Percentiles rank a stretch among this genome's conserved stretches.
These are phyloP conservation scores for Diphasiastrum complanatum DNA, from an alignment of 83 land plant genomes.

Conservation along the genomic window DNA sequence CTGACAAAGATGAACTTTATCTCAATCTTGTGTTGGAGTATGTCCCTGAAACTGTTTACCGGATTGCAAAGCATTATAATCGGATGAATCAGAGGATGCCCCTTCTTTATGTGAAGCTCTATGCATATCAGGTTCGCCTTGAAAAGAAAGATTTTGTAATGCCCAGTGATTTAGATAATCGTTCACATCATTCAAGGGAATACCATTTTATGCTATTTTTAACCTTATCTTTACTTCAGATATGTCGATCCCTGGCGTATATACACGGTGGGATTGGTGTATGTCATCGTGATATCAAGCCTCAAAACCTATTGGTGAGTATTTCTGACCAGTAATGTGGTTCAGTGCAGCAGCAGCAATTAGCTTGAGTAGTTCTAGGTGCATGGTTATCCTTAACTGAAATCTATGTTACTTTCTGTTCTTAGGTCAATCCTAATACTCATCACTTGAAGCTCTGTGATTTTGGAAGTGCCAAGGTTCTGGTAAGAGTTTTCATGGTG, in stretches of 20 bases:
- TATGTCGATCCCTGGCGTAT: constrained; percentile 58
- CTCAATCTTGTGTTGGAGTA: constrained; percentile 7
- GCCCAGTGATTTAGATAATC: neutral
- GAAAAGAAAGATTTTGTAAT: neutral
- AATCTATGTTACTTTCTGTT: neutral
- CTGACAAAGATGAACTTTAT: constrained; percentile 36
- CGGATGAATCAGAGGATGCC: constrained; percentile 27
- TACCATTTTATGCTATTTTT: neutral
- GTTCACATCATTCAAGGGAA: too few species aligned
- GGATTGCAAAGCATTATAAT: neutral
- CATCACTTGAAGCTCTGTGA: constrained; percentile 47
- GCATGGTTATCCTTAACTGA: neutral
- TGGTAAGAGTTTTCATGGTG: constrained; percentile 42
- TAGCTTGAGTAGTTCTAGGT: neutral
- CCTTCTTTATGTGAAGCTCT: constrained; percentile 38
- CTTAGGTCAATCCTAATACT: constrained; percentile 1
- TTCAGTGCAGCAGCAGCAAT: neutral
- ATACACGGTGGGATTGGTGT: constrained; percentile 54
- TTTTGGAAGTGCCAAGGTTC: constrained; percentile 66
- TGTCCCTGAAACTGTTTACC: constrained; percentile 12
- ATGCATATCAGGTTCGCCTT: constrained; percentile 9
- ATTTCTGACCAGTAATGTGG: too few species aligned
- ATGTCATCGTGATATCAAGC: constrained; percentile 75
- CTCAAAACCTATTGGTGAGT: constrained; percentile 62
- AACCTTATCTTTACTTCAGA: constrained; percentile 23